Conservation (phyloP, 192 early-diverging fungal genomes). For the Coemansia sp. region DNA sequence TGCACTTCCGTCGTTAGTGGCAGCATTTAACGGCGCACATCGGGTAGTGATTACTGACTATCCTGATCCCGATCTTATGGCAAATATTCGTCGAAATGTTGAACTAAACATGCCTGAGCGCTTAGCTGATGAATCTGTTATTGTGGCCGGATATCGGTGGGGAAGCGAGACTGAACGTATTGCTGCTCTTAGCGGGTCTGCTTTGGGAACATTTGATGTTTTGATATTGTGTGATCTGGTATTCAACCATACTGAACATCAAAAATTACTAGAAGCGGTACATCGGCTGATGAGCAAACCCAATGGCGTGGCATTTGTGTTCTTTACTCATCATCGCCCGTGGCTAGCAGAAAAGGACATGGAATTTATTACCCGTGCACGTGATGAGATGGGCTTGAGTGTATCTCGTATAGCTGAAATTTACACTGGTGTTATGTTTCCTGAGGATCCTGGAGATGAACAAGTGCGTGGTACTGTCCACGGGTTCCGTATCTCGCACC, state of each 20-base stretch:
- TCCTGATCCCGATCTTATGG: constrained; percentile 68
- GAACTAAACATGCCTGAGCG: constrained; percentile 60
- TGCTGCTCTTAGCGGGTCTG: not conserved
- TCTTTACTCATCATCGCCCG: constrained; percentile 84
- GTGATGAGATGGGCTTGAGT: constrained; percentile 64
- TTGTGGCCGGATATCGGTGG: constrained; percentile 48
- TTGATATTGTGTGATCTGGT: constrained; percentile 83
- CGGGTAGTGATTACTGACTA: constrained; percentile 57
- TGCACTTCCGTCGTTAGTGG: constrained; percentile 73
- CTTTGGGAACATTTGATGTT: constrained; percentile 61
- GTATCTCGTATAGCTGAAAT: constrained; percentile 66
- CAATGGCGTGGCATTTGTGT: constrained; percentile 65
- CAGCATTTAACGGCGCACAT: constrained; percentile 68
- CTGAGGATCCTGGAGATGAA: constrained; percentile 78
- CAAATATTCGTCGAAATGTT: constrained; percentile 73
- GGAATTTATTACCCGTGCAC: constrained; percentile 77
- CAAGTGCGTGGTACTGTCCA: constrained; percentile 77
- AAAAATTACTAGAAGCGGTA: constrained; percentile 69
- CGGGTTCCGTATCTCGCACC: constrained; percentile 61
- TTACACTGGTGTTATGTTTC: constrained; percentile 82
- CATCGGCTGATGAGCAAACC: constrained; percentile 57
- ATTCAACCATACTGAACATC: constrained; percentile 89
- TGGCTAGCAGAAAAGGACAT: constrained; percentile 75
- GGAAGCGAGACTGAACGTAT: constrained; percentile 43
- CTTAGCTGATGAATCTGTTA: constrained; percentile 14